These are phyloP conservation scores for Circinella umbellata DNA, from an alignment of 371 early-diverging fungal species.

Conservation along the genomic window DNA sequence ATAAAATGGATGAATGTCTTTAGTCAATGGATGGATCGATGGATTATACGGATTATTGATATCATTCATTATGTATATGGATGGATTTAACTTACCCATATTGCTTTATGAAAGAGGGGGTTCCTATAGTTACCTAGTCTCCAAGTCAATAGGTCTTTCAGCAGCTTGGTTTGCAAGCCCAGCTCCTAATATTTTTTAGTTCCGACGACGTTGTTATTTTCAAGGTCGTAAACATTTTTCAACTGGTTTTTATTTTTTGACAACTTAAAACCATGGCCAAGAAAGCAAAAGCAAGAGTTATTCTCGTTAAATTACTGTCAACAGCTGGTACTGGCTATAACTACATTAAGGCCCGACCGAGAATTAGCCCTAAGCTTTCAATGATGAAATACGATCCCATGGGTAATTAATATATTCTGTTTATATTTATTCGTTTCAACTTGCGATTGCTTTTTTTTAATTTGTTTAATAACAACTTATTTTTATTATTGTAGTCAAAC, in stretches of 20 bases:
- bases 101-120: slow-evolving; percentile 8
- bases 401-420: slow-evolving; percentile 40
- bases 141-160: not conserved
- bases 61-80: not conserved
- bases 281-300: slow-evolving; percentile 85
- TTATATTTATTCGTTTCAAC: too few relatives aligned
- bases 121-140: not conserved
- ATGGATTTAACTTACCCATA: slow-evolving; percentile 5
- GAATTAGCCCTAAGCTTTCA: slow-evolving; percentile 75
- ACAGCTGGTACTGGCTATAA: slow-evolving; percentile 85
- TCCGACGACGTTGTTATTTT: slow-evolving; percentile 3
- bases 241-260: not conserved
- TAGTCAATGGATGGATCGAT: slow-evolving; percentile 7
- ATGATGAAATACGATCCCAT: slow-evolving; percentile 86
- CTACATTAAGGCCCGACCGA: slow-evolving; percentile 78
- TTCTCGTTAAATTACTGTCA: slow-evolving; percentile 80
- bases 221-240: too few relatives aligned
- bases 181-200: not conserved
- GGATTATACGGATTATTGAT: not conserved
- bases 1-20: slow-evolving; percentile 9
- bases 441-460: too few relatives aligned
- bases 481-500: slow-evolving; percentile 54
- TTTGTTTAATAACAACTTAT: not conserved
- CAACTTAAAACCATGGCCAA: slow-evolving; percentile 62
- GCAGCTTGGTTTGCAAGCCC: not conserved